Base-by-base conservation (phyloP, 768 basidiomycete species). In the Hygrocybe punicea region DNA sequence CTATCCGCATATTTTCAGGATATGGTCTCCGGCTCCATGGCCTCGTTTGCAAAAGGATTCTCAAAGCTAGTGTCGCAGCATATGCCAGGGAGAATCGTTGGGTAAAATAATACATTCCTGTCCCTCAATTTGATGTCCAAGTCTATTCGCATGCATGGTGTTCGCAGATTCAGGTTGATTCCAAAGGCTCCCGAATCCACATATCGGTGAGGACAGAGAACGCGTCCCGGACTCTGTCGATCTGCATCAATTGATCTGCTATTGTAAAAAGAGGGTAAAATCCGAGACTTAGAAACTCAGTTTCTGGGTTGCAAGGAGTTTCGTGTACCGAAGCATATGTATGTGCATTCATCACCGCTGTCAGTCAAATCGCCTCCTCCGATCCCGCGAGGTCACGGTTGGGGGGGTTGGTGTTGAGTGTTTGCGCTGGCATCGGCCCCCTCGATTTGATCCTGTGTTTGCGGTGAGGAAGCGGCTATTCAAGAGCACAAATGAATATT, bases 401-500 rank as follows among this genome's bases (percentile, higher is more conserved):
- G n/a, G 50, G 50, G 35, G 33, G n/a, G 34, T 36, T 36, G 50
- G 6, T 17, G 35, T 51, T 4, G 47, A 48, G 35, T 24, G n/a
- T n/a, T 51, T 34, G 24, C 11, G 50, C 50, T 36, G 50, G 35
- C 8, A 17, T 34, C n/a, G 50, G 25, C 33, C 50, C 8, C 50
- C 14, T 48, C 33, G 50, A 51, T 24, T 51, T 36, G 50, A 37
- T 51, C 24, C 6, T 51, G 24, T n/a, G 17, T 4, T n/a, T 4
- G 34, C 3, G 50, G 17, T 3, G n/a, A 34, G 16, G 50, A 34
- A 4, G 50, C 25, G 5, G 6, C 24, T 34, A 51, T 51, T 51
- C 50, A 51, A 34, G 50, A 29, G 34, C n/a, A 33, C 50, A 51
- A 51, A n/a, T 24, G 25, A 25, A n/a, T n/a, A n/a, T n/a, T n/a